phyloP scores from a whole-genome alignment of 345 rosid genomes.

The Orychophragmus violaceus region DNA sequence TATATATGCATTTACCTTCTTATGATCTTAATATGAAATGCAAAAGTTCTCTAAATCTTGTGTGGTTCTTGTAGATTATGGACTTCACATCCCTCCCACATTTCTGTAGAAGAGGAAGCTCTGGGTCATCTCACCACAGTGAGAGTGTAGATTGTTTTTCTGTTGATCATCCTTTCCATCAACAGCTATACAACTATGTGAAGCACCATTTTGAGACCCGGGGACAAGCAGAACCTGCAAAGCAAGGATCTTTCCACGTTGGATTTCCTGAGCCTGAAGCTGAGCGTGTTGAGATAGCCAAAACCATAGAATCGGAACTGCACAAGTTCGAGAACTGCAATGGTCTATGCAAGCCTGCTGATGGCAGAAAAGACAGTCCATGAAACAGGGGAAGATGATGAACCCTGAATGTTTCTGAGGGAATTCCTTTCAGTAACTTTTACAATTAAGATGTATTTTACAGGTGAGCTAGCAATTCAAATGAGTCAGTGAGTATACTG shows the following conservation, averaged over 20 bases:
- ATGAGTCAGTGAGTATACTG: not conserved
- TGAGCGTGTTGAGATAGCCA: conserved; percentile 56
- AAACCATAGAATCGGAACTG: conserved; percentile 67
- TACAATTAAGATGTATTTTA: not conserved
- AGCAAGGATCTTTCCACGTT: conserved; percentile 92
- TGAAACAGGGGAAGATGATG: conserved; percentile 4
- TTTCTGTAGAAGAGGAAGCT: conserved; percentile 79
- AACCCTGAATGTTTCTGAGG: not conserved
- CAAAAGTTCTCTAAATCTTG: conserved; percentile 1
- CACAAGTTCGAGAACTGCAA: conserved; percentile 54
- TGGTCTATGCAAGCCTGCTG: conserved; percentile 31
- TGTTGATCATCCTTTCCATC: conserved; percentile 80
- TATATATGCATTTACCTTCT: not conserved
- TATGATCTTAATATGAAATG: conserved; percentile 9
- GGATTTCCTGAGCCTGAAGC: conserved; percentile 60
- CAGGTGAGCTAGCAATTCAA: conserved; percentile 1
- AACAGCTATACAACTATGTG: conserved; percentile 76
- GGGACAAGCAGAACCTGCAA: conserved; percentile 43
- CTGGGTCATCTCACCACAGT: conserved; percentile 66
- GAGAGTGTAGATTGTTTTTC: conserved; percentile 46
- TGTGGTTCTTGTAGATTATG: conserved; percentile 53
- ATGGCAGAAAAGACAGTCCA: conserved; percentile 8
- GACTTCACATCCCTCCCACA: conserved; percentile 78
- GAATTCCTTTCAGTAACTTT: not conserved
- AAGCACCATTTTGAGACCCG: conserved; percentile 47